Percentiles rank a stretch among this genome's conserved stretches.
Evolutionary conservation across 1,284 basidiomycete genomes (phyloP).

Genomic region (Volvariella surrecta): DNA sequence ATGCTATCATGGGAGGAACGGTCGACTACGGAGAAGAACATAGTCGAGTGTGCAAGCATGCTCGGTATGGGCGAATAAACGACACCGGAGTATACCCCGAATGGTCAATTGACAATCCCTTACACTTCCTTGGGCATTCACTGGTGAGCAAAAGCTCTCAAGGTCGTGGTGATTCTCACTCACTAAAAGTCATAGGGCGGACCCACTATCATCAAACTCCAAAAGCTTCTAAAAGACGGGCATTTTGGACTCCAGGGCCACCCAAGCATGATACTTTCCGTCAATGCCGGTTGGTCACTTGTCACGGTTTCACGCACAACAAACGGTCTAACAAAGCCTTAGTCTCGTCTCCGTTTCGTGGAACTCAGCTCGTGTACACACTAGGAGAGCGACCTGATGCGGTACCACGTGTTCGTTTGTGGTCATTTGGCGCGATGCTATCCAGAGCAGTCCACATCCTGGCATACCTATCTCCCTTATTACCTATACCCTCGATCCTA

Average conservation of each 20-base stretch:
- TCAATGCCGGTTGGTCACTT: conserved; percentile 32
- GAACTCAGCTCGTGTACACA: conserved; percentile 38
- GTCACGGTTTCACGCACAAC: too few species aligned
- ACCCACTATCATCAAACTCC: conserved; percentile 38
- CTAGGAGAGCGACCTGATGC: conserved; percentile 34
- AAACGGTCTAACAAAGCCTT: conserved; percentile 4
- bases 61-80: conserved; percentile 34
- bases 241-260: conserved; percentile 32
- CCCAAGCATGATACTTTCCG: conserved; percentile 38
- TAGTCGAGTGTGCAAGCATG: conserved; percentile 22
- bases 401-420: conserved; percentile 30
- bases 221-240: conserved; percentile 29
- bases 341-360: conserved; percentile 43
- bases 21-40: conserved; percentile 22
- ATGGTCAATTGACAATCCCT: conserved; percentile 34
- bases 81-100: conserved; percentile 33
- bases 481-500: conserved; percentile 31
- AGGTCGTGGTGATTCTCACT: neutral
- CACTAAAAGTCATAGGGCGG: conserved; percentile 28
- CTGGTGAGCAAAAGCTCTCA: conserved; percentile 25
- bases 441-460: conserved; percentile 32
- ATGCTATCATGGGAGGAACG: conserved; percentile 38
- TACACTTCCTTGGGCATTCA: conserved; percentile 50
- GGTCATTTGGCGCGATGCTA: conserved; percentile 32
- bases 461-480: conserved; percentile 33